phyloP scores from a whole-genome alignment of 2,329 filamentous ascomycete species.

The Macroventuria anomochaeta region DNA sequence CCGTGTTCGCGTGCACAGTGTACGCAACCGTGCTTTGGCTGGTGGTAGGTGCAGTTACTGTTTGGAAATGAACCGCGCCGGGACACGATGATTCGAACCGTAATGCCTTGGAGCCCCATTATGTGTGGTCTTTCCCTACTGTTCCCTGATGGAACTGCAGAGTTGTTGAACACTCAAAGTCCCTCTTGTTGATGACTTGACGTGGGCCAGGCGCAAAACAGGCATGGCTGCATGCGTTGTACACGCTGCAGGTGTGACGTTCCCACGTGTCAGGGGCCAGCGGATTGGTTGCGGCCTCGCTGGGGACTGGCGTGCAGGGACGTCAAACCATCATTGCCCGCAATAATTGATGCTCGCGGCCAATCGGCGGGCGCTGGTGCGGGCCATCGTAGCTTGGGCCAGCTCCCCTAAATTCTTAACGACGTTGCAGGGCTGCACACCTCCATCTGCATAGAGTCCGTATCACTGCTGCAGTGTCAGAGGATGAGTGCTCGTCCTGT shows the following conservation, averaged over 20 bases:
- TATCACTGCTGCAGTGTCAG: slow-evolving; percentile 33
- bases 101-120: too few species aligned
- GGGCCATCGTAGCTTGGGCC: slow-evolving; percentile 11
- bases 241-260: slow-evolving; percentile 1
- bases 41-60: slow-evolving; percentile 15
- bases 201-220: neutral
- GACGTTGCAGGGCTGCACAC: slow-evolving; percentile 20
- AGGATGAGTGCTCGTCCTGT: slow-evolving; percentile 44
- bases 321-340: neutral
- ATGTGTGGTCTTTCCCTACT: too few species aligned
- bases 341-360: slow-evolving; percentile 6
- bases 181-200: neutral
- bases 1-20: neutral
- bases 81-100: slow-evolving; percentile 1
- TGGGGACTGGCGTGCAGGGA: slow-evolving; percentile 1
- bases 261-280: slow-evolving; percentile 13
- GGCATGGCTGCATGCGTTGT: slow-evolving; percentile 11
- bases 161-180: neutral
- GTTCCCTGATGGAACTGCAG: neutral
- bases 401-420: slow-evolving; percentile 34
- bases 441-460: slow-evolving; percentile 21
- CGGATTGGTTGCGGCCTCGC: slow-evolving; percentile 6
- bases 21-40: slow-evolving; percentile 2
- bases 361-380: slow-evolving; percentile 25
- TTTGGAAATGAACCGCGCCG: slow-evolving; percentile 24